Percentiles rank a stretch among this genome's conserved stretches.
Conservation (phyloP, 495 filamentous ascomycete species). For the Penicillium salamii region DNA sequence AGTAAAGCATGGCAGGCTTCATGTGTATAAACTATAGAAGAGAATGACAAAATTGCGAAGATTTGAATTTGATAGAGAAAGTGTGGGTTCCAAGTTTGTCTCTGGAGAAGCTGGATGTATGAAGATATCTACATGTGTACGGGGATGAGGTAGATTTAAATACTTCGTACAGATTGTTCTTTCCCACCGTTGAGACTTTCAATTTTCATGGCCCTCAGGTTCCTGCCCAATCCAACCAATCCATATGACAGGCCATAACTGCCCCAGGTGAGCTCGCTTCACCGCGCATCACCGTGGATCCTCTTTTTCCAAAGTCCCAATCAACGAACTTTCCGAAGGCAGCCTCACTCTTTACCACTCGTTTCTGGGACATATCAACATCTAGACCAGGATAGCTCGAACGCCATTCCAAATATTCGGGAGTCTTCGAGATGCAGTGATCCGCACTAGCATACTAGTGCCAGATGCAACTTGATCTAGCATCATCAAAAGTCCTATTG, state of each 20-base stretch:
- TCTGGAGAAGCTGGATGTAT: not conserved
- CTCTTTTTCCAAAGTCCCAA: not conserved
- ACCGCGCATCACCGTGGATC: too few species aligned
- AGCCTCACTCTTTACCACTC: not conserved
- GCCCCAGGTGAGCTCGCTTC: too few species aligned
- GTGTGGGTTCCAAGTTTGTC: not conserved
- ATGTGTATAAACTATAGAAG: not conserved
- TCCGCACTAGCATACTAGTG: not conserved
- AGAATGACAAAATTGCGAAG: not conserved
- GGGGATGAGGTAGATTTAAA: too few species aligned
- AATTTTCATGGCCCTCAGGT: not conserved
- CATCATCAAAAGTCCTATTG: not conserved
- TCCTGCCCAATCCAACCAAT: not conserved
- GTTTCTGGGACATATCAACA: not conserved
- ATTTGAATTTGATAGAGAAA: not conserved
- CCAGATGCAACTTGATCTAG: not conserved
- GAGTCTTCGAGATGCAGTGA: not conserved
- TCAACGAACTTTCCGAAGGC: not conserved
- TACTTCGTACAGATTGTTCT: not conserved
- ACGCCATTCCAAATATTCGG: not conserved
- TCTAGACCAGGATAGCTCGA: not conserved
- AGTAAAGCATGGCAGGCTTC: slow-evolving; percentile 12
- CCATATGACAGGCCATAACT: not conserved
- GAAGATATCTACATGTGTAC: not conserved
- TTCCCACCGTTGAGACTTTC: not conserved